Evolutionary conservation across 139 green algal genomes (phyloP).

Genomic region (Astrephomene gubernaculifera): DNA sequence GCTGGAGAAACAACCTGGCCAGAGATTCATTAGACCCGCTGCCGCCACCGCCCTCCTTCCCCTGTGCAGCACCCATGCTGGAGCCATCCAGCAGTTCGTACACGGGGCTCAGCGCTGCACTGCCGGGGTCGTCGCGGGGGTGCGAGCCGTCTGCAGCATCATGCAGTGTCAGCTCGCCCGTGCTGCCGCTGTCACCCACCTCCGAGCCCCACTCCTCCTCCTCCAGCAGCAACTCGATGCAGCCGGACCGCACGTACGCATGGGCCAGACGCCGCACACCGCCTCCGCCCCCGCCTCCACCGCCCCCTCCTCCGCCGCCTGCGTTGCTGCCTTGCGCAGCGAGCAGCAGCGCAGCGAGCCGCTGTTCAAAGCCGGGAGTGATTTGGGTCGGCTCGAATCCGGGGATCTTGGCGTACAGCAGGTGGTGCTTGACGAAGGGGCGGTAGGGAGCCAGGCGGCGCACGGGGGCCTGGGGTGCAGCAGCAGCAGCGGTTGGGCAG

Average conservation of each 20-base stretch:
- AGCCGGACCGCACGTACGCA: not conserved
- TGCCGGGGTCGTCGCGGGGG: too few species aligned
- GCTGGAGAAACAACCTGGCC: too few species aligned
- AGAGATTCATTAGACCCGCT: not conserved
- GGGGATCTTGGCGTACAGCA: not conserved
- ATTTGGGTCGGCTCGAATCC: not conserved
- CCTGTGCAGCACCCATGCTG: not conserved
- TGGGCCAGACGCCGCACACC: not conserved
- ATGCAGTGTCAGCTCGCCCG: too few species aligned
- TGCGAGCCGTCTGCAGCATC: too few species aligned
- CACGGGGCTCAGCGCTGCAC: too few species aligned
- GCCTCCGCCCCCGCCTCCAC: too few species aligned
- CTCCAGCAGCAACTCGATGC: slow-evolving; percentile 12
- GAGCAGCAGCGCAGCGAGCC: not conserved
- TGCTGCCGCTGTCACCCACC: not conserved
- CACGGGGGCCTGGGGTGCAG: too few species aligned
- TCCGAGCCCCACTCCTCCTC: slow-evolving; percentile 9
- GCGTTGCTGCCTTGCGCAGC: not conserved
- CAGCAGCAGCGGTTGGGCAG: too few species aligned
- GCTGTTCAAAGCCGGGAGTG: slow-evolving; percentile 5
- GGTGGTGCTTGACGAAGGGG: not conserved
- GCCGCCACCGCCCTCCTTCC: too few species aligned
- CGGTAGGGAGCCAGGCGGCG: not conserved
- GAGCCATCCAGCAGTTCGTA: too few species aligned
- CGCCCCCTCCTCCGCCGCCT: not conserved